A percentile compares a stretch with the other conserved stretches of the same genome.
phyloP scores from a whole-genome alignment of 2,329 filamentous ascomycete species.

The Gyromitra esculenta region DNA sequence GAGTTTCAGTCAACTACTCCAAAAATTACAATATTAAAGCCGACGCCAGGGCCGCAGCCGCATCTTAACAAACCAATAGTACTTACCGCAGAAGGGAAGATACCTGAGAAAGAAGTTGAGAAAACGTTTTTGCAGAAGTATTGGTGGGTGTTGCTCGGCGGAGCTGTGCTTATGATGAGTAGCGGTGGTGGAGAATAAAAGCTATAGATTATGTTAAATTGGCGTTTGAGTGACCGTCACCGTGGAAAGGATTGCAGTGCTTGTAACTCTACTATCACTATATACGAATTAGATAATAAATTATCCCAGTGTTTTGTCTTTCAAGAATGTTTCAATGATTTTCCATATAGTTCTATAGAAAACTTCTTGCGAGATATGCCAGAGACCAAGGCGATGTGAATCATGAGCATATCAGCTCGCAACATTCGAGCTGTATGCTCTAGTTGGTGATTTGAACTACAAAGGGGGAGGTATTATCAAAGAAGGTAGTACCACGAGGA shows the following conservation, averaged over 20 bases:
- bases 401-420: background rate
- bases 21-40: conserved; percentile 64
- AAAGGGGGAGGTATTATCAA: no score
- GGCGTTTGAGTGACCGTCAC: background rate
- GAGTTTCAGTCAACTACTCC: conserved; percentile 9
- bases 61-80: conserved; percentile 73
- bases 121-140: conserved; percentile 77
- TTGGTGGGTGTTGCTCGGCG: conserved; percentile 72
- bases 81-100: conserved; percentile 69
- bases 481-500: no score
- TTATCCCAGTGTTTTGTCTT: background rate
- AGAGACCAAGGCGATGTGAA: background rate
- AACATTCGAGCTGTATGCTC: background rate
- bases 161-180: conserved; percentile 66
- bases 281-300: conserved; percentile 17
- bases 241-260: background rate
- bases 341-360: background rate
- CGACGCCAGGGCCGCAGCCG: conserved; percentile 66
- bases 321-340: background rate
- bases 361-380: background rate
- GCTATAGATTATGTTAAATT: background rate
- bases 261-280: conserved; percentile 18
- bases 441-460: no score
- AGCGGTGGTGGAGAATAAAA: conserved; percentile 64
- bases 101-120: conserved; percentile 67